These are phyloP conservation scores for Neophaeococcomyces aloes DNA, from an alignment of 2,329 filamentous ascomycete species.

Conservation along the genomic window DNA sequence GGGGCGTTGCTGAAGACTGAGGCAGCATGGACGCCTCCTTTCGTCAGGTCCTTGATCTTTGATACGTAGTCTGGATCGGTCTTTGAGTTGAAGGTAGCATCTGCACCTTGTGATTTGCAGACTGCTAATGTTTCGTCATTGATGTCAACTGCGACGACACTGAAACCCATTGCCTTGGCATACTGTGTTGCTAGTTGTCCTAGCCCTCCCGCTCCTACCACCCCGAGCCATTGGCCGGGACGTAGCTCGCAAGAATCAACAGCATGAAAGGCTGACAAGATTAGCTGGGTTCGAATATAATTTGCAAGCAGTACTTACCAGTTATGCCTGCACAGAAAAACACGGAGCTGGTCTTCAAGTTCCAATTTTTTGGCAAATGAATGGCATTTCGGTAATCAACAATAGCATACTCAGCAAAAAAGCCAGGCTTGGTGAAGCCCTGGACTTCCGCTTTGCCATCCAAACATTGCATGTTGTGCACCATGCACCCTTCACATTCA, in stretches of 20 bases:
- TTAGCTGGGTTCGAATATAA: background rate
- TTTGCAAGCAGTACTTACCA: constrained; percentile 15
- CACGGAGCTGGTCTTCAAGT: constrained; percentile 30
- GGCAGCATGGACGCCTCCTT: constrained; percentile 33
- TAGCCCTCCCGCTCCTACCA: constrained; percentile 21
- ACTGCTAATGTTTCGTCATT: constrained; percentile 34
- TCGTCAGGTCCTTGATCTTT: constrained; percentile 34
- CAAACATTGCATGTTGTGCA: constrained; percentile 22
- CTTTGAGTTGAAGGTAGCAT: constrained; percentile 35
- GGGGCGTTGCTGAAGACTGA: constrained; percentile 29
- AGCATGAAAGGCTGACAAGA: constrained; percentile 4
- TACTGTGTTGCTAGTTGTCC: constrained; percentile 24
- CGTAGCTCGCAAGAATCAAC: constrained; percentile 10
- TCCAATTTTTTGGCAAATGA: constrained; percentile 28
- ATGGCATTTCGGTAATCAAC: constrained; percentile 38
- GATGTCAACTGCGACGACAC: constrained; percentile 23
- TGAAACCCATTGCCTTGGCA: constrained; percentile 21
- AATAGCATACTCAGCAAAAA: constrained; percentile 39
- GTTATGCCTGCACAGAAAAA: constrained; percentile 45
- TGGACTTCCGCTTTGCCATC: constrained; percentile 31
- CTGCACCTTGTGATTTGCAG: constrained; percentile 32
- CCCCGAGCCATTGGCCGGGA: constrained; percentile 15
- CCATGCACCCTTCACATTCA: constrained; percentile 34
- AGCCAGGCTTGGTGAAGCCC: constrained; percentile 36
- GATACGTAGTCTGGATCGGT: constrained; percentile 29